phyloP scores from a whole-genome alignment of 176 grass and related monocot species.

The Raddia distichophylla region DNA sequence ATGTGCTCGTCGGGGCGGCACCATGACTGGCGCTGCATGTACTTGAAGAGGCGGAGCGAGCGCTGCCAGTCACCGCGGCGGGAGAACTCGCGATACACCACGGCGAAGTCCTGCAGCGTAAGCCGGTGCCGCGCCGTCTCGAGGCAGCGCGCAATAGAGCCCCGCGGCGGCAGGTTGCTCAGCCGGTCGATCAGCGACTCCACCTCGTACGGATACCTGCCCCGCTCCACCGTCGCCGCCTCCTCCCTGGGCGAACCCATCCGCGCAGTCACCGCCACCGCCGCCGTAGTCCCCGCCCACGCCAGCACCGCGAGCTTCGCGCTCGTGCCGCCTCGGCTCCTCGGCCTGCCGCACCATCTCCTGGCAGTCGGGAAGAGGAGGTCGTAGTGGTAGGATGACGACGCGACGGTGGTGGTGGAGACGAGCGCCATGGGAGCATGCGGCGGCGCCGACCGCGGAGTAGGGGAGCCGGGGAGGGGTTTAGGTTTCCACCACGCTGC shows the following conservation, averaged over 20 bases:
- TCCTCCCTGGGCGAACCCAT: slow-evolving; percentile 19
- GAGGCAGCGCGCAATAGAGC: slow-evolving; percentile 83
- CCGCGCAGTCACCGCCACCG: not conserved
- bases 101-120: slow-evolving; percentile 71
- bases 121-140: slow-evolving; percentile 74
- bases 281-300: not conserved
- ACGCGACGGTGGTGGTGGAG: slow-evolving; percentile 51
- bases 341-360: slow-evolving; percentile 36
- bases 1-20: slow-evolving; percentile 99
- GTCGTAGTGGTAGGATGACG: slow-evolving; percentile 53
- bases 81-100: slow-evolving; percentile 90
- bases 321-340: slow-evolving; percentile 34
- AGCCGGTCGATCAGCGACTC: slow-evolving; percentile 81
- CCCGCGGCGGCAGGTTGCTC: slow-evolving; percentile 87
- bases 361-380: slow-evolving; percentile 8
- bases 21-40: slow-evolving; percentile 92
- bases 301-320: slow-evolving; percentile 28
- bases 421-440: slow-evolving; percentile 49
- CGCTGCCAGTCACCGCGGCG: slow-evolving; percentile 93
- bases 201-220: slow-evolving; percentile 73
- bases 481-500: slow-evolving; percentile 50
- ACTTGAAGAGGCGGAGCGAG: slow-evolving; percentile 94
- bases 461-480: not conserved
- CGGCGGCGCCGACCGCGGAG: not conserved
- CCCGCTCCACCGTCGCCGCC: slow-evolving; percentile 37